Evolutionary conservation across 2,329 filamentous ascomycete species (phyloP).

Genomic region (Trichoderma aggressivum): DNA sequence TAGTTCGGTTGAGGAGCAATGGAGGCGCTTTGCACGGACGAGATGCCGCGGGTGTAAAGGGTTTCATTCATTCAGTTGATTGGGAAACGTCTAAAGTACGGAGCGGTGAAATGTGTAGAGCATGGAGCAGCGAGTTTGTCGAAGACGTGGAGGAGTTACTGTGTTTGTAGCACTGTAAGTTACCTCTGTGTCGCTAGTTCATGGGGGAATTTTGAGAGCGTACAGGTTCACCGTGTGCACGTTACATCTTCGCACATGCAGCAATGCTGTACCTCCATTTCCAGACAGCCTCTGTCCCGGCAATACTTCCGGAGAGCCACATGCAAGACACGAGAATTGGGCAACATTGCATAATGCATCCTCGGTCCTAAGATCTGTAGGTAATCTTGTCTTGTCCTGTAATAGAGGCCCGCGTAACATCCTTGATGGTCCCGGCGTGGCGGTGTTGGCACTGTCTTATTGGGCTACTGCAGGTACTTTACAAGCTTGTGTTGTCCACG

Average conservation of each 20-base stretch:
- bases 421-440: neutral
- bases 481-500: neutral
- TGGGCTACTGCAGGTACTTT: constrained; percentile 13
- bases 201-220: neutral
- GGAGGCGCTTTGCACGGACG: neutral
- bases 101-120: neutral
- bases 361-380: neutral
- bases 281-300: neutral
- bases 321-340: neutral
- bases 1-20: neutral
- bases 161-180: neutral
- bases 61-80: neutral
- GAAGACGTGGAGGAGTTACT: neutral
- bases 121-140: neutral
- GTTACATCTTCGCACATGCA: neutral
- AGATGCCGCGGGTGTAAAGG: neutral
- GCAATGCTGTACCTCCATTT: neutral
- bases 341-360: neutral
- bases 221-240: neutral
- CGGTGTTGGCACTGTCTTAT: neutral
- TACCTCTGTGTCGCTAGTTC: neutral
- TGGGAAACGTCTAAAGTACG: neutral
- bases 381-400: neutral
- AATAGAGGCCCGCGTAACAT: neutral
- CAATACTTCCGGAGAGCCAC: neutral